Evolutionary conservation across 495 filamentous ascomycete species (phyloP).

Genomic region (Opeltia flavorubescens): DNA sequence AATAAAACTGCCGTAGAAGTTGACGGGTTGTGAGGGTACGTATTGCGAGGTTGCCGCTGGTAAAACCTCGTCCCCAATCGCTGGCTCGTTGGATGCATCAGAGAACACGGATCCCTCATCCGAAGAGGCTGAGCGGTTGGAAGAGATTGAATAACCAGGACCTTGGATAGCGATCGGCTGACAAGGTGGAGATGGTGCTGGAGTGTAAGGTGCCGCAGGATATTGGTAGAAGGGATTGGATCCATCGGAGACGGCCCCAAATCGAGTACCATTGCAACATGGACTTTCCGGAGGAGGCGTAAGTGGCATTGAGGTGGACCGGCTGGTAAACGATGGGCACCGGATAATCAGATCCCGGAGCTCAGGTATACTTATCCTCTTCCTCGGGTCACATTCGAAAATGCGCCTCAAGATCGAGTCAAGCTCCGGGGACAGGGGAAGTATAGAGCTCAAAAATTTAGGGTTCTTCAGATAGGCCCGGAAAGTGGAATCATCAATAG

Average conservation of each 20-base stretch:
- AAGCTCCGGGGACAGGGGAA: conserved; percentile 82
- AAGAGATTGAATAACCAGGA: neutral
- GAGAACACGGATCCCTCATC: conserved; percentile 6
- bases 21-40: neutral
- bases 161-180: neutral
- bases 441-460: conserved; percentile 80
- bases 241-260: neutral
- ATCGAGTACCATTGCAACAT: neutral
- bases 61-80: neutral
- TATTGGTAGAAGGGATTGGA: conserved; percentile 2
- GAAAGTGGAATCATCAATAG: conserved; percentile 87
- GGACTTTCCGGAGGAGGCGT: conserved; percentile 6
- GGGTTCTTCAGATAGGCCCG: conserved; percentile 76
- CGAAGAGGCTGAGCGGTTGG: neutral
- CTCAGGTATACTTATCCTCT: conserved; percentile 74
- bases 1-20: conserved; percentile 5
- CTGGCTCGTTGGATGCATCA: neutral
- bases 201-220: conserved; percentile 2
- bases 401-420: conserved; percentile 77
- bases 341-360: conserved; percentile 60
- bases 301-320: conserved; percentile 3
- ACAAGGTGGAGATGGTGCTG: neutral
- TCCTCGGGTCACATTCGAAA: conserved; percentile 77
- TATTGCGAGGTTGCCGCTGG: neutral
- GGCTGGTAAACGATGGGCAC: conserved; percentile 60